These are phyloP conservation scores for Pythium folliculosum DNA, from an alignment of 352 stramenopile species.

Conservation along the genomic window DNA sequence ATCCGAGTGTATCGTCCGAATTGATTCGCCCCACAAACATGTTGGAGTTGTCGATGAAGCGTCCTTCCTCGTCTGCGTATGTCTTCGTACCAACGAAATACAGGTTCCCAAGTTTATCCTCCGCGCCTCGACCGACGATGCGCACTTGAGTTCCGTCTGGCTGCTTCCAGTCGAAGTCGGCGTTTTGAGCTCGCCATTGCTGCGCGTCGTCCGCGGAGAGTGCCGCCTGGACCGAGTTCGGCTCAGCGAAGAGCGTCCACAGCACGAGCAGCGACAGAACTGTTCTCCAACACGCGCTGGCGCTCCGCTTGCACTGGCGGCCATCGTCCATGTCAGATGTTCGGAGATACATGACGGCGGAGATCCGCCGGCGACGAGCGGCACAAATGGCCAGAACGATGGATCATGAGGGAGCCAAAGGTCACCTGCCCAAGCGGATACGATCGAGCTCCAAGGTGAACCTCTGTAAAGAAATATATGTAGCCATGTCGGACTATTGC, in stretches of 20 bases:
- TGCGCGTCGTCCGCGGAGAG: slow-evolving; percentile 43
- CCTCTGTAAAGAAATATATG: slow-evolving; percentile 26
- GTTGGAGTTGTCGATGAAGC: slow-evolving; percentile 39
- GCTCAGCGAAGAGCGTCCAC: not conserved
- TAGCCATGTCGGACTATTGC: slow-evolving; percentile 17
- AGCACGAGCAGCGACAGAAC: not conserved
- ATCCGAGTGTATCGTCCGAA: slow-evolving; percentile 44
- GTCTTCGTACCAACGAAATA: slow-evolving; percentile 66
- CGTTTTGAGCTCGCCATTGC: slow-evolving; percentile 40
- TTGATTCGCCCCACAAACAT: slow-evolving; percentile 58
- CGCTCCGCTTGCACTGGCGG: not conserved
- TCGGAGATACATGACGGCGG: not conserved
- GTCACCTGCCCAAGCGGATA: slow-evolving; percentile 25
- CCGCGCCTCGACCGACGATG: slow-evolving; percentile 40
- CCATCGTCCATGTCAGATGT: not conserved
- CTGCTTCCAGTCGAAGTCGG: slow-evolving; percentile 60
- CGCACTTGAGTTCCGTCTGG: slow-evolving; percentile 37
- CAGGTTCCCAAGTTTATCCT: slow-evolving; percentile 45
- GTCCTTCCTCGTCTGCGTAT: slow-evolving; percentile 18
- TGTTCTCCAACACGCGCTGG: not conserved
- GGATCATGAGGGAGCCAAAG: slow-evolving; percentile 13
- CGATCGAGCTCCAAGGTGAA: slow-evolving; percentile 10
- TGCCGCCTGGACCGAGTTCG: slow-evolving; percentile 1
- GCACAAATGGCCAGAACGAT: not conserved
- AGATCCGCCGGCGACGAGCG: not conserved